These are phyloP conservation scores for Eucalyptus viminalis DNA, from an alignment of 345 rosid species.

Conservation along the genomic window DNA sequence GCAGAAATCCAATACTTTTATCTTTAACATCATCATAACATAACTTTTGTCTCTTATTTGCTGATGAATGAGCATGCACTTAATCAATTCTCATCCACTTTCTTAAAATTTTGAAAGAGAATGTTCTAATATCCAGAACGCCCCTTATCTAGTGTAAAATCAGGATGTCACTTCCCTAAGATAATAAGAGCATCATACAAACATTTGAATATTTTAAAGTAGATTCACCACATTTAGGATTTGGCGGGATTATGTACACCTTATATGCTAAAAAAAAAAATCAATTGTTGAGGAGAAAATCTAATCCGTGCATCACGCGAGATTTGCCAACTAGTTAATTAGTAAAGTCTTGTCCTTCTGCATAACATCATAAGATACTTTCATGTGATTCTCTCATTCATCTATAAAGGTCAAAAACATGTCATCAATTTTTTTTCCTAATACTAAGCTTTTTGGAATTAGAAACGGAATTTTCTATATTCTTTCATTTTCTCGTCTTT, in stretches of 20 bases:
- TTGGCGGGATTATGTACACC: not conserved
- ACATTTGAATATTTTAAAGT: not conserved
- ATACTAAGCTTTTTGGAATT: not conserved
- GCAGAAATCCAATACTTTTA: not conserved
- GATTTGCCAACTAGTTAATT: not conserved
- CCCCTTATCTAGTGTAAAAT: not conserved
- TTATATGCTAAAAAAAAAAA: not conserved
- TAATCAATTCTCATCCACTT: not conserved
- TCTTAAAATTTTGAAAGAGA: not conserved
- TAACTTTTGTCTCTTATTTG: not conserved
- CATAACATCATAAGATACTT: not conserved
- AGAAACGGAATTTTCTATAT: not conserved
- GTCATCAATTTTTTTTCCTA: not conserved
- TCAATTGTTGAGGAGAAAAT: not conserved
- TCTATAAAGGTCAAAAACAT: not conserved
- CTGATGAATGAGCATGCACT: accelerated
- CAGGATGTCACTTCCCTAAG: not conserved
- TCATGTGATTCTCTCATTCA: not conserved
- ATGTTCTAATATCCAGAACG: accelerated
- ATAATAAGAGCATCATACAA: not conserved
- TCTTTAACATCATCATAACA: not conserved
- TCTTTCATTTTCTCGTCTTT: not conserved
- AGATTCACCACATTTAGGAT: not conserved
- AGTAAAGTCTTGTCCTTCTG: not conserved
- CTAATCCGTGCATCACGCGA: not conserved